Evolutionary conservation across 2,329 filamentous ascomycete species (phyloP), one percentile per base, ranked within the genome.

Genomic region (Xylaria sp.): DNA sequence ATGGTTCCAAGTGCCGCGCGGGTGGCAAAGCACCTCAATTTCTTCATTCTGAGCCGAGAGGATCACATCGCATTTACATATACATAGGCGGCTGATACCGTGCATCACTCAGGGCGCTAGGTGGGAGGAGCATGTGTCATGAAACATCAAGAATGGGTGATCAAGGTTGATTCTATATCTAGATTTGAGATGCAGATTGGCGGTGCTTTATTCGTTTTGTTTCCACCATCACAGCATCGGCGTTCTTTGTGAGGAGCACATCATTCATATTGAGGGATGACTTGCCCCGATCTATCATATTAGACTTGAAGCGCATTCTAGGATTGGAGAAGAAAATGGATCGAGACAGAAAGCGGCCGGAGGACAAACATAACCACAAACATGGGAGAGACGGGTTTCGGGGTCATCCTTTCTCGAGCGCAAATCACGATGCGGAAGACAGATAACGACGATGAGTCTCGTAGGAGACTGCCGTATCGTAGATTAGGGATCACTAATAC

Each of bases 181-280:
- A 67, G 63, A 69, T 57, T 61, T 62, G 58, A 46, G 41, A 36
- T 52, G 65, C 58, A 63, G 55, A 63, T 63, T 67, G 67, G 59
- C 63, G 59, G 52, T 55, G 30, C 34, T 67, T 66, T 58, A 39
- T 28, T 57, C n/a, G 20, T 28, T 60, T 55, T 34, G n/a, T 66
- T 60, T 52, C 50, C n/a, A 60, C 32, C 55, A 71, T 67, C 64
- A 69, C 64, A 69, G 69, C 69, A 67, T 67, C 34, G 67, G 69
- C 67, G 67, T 71, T 71, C 48, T 63, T 69, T 46, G 32, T 43
- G 41, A 58, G 55, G 50, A 61, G 46, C 53, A 60, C 45, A 43
- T 60, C 48, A 67, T 63, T 56, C 61, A 46, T 55, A 34, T 52
- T 34, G 55, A 59, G 60, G 28, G 56, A 57, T 59, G 30, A 50